These are phyloP conservation scores for Cupressus sempervirens DNA, from an alignment of 75 land plant species.

Conservation along the genomic window DNA sequence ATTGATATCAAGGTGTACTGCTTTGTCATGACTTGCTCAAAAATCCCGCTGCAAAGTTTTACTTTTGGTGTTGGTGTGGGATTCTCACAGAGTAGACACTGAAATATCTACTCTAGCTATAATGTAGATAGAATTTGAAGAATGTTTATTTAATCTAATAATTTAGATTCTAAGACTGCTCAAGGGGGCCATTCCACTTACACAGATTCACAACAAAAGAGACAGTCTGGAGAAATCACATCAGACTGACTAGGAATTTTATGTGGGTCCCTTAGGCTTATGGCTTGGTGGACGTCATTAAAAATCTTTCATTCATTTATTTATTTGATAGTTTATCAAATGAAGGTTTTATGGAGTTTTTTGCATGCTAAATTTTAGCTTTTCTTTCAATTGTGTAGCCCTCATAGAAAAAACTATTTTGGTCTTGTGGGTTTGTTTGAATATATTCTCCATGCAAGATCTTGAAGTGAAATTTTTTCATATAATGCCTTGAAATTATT, in stretches of 20 bases:
- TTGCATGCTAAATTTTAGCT: not conserved
- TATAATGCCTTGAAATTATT: not conserved
- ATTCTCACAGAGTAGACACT: conserved; percentile 43
- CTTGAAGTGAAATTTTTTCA: not conserved
- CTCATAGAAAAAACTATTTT: not conserved
- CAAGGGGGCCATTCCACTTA: too few species aligned
- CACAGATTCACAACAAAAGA: too few species aligned
- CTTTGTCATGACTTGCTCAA: conserved; percentile 52
- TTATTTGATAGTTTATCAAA: too few species aligned
- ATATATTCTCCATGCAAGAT: not conserved
- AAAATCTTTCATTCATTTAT: too few species aligned
- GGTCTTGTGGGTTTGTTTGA: not conserved
- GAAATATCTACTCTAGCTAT: conserved; percentile 29
- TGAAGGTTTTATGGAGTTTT: not conserved
- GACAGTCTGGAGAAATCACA: too few species aligned
- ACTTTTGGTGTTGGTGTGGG: conserved; percentile 46
- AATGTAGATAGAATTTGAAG: conserved; percentile 1
- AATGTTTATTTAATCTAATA: too few species aligned
- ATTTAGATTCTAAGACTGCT: too few species aligned
- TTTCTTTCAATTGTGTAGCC: not conserved
- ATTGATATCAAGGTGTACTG: conserved; percentile 21
- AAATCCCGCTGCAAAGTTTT: conserved; percentile 41
- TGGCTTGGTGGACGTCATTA: too few species aligned
- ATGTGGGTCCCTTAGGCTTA: too few species aligned
- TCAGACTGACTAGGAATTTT: too few species aligned